These are phyloP conservation scores for Angomonas desouzai DNA, from an alignment of 208 protist species.

Conservation along the genomic window DNA sequence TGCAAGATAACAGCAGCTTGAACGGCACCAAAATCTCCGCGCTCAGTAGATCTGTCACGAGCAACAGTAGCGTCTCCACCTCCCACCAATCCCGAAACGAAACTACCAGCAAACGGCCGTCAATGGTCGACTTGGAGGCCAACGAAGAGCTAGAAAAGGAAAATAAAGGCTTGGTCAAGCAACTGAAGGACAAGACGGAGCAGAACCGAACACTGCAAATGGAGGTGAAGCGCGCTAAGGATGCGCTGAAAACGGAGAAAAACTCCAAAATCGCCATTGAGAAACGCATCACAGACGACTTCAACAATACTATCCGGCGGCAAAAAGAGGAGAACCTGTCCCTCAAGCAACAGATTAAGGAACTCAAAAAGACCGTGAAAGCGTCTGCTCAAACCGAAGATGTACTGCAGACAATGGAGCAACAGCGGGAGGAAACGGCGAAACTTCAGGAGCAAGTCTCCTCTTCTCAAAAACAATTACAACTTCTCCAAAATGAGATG, in stretches of 20 bases:
- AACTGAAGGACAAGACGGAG: neutral
- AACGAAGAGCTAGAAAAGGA: neutral
- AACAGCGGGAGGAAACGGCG: neutral
- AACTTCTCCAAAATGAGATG: neutral
- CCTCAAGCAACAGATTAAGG: neutral
- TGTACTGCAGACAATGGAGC: neutral
- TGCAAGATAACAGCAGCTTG: slow-evolving; percentile 1
- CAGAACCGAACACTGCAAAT: neutral
- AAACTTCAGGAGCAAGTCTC: neutral
- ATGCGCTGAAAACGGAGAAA: slow-evolving; percentile 2
- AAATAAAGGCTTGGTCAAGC: neutral
- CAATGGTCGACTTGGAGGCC: neutral
- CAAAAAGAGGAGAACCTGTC: neutral
- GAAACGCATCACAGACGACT: slow-evolving; percentile 9
- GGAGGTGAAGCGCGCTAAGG: neutral
- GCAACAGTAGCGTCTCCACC: neutral
- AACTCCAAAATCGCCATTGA: neutral
- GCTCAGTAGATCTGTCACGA: neutral
- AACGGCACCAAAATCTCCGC: neutral
- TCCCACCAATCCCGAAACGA: neutral
- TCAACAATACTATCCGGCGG: neutral
- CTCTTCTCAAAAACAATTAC: neutral
- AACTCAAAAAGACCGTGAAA: slow-evolving; percentile 4
- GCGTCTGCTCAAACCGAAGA: neutral
- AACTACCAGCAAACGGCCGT: neutral